Base-by-base conservation (phyloP, 768 basidiomycete genomes). In the Boletus fagicola region DNA sequence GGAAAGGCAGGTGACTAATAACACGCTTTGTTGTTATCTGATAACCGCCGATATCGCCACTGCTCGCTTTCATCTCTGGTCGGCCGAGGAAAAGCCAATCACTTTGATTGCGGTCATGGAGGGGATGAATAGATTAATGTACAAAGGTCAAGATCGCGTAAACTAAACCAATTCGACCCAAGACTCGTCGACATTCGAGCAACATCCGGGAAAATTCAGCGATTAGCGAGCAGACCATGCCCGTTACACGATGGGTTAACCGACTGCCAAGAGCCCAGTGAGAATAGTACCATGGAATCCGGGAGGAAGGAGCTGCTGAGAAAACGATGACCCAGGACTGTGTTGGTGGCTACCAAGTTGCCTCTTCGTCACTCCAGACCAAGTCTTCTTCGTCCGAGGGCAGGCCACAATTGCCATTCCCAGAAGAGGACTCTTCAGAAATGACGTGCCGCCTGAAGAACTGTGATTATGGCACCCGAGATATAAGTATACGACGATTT, bases 361-460 rank as follows among this genome's bases (percentile, higher is more conserved):
- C 75, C 26, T 83, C 83, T 8, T 80, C 78, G 49, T 81, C 83
- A 30, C 78, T 81, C 78, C 77, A 81, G 20, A 79, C 62, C 16
- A 83, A 62, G 63, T 85, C 82, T 45, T 81, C 81, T 59, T 81
- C 82, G 50, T 79, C 77, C 8, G 68, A 70, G 0, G 80, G 79
- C 9, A 83, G 68, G 5, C 80, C 80, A 30, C 80, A 76, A 56
- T 80, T 82, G 6, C 76, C 75, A 38, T 67, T 68, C 26, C 74
- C 72, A 35, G 55, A 59, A 7, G 33, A 28, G 3, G 61, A 18
- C 15, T 11, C 52, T 7, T 62, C 61, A 20, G 56, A 5, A 35
- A 71, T 64, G 35, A 71, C 62, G 46, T 71, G 72, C 31, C 70
- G 72, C 39, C 70, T 71, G 22, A 9, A 4, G 20, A 33, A 42